These are phyloP conservation scores for Metschnikowia chrysomelidarum DNA, from an alignment of 805 yeast genomes.

Conservation along the genomic window DNA sequence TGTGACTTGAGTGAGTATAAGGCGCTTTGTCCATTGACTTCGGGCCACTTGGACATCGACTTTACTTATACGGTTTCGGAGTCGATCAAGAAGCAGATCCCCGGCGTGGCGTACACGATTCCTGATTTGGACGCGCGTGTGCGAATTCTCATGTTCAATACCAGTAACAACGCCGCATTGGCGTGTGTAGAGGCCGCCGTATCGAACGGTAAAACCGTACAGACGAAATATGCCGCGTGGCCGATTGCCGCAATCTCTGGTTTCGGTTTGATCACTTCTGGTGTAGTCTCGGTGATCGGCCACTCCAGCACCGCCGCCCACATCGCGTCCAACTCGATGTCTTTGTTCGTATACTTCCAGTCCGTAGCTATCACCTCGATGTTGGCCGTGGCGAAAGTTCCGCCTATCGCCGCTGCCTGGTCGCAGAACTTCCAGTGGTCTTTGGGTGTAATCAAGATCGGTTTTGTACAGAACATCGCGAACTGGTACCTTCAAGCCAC, in stretches of 20 bases:
- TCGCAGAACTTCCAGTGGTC: slow-evolving; percentile 96
- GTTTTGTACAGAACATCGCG: slow-evolving; percentile 78
- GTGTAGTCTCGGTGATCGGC: slow-evolving; percentile 81
- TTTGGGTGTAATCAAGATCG: slow-evolving; percentile 78
- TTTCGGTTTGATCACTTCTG: slow-evolving; percentile 82
- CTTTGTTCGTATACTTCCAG: slow-evolving; percentile 92
- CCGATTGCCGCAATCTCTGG: slow-evolving; percentile 92
- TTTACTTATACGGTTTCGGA: slow-evolving; percentile 46
- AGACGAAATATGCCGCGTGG: slow-evolving; percentile 81
- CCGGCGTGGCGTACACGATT: slow-evolving; percentile 80
- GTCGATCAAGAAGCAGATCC: slow-evolving; percentile 53
- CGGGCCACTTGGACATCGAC: slow-evolving; percentile 80
- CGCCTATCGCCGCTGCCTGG: slow-evolving; percentile 98
- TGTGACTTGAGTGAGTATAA: slow-evolving; percentile 52
- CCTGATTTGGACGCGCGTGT: slow-evolving; percentile 96
- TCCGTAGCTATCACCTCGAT: slow-evolving; percentile 86
- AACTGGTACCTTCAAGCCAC: slow-evolving; percentile 96
- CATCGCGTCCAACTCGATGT: slow-evolving; percentile 93
- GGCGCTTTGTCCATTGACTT: slow-evolving; percentile 72
- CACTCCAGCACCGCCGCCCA: slow-evolving; percentile 94
- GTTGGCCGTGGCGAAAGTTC: slow-evolving; percentile 91
- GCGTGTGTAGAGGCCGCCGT: slow-evolving; percentile 93
- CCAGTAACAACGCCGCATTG: slow-evolving; percentile 44
- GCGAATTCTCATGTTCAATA: slow-evolving; percentile 55
- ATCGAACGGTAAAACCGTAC: slow-evolving; percentile 89